Conservation (phyloP, 2,329 filamentous ascomycete species). For the Claviceps spartinae region DNA sequence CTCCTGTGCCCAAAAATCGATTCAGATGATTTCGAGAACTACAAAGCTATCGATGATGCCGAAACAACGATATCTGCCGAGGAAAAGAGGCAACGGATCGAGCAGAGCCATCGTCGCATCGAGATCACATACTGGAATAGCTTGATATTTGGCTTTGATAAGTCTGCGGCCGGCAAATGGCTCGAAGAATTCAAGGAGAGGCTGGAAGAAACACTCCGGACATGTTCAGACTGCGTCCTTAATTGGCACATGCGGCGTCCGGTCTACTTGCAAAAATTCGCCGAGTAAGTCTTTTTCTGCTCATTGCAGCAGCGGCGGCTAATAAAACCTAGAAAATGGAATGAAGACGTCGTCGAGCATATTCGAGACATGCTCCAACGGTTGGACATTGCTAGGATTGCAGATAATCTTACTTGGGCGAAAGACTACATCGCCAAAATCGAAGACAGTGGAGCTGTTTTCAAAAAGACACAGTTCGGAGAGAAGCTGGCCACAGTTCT, state of each 20-base stretch:
- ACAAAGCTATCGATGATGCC: constrained; percentile 35
- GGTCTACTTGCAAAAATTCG: constrained; percentile 46
- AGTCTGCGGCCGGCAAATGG: constrained; percentile 45
- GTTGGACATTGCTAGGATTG: constrained; percentile 49
- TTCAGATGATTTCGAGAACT: constrained; percentile 50
- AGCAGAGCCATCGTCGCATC: constrained; percentile 40
- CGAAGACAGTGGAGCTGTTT: constrained; percentile 30
- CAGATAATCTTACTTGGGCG: constrained; percentile 43
- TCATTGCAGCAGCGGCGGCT: constrained; percentile 6
- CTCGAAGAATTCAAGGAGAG: constrained; percentile 44
- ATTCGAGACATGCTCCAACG: constrained; percentile 44
- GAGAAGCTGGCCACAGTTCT: constrained; percentile 45
- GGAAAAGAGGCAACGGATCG: constrained; percentile 39
- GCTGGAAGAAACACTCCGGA: constrained; percentile 44
- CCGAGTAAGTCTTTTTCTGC: constrained; percentile 32
- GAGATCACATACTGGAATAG: constrained; percentile 54
- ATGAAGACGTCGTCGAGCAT: constrained; percentile 35
- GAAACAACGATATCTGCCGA: constrained; percentile 33
- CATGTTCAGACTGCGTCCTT: constrained; percentile 57
- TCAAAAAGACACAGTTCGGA: constrained; percentile 33
- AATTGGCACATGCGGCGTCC: constrained; percentile 61
- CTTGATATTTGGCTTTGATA: constrained; percentile 53
- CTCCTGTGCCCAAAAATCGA: constrained; percentile 53
- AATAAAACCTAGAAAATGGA: constrained; percentile 22
- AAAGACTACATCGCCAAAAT: constrained; percentile 40